Evolutionary conservation across 1,284 basidiomycete genomes (phyloP), one percentile per base, ranked within the genome.

Genomic region (Rhodotorula sp.): DNA sequence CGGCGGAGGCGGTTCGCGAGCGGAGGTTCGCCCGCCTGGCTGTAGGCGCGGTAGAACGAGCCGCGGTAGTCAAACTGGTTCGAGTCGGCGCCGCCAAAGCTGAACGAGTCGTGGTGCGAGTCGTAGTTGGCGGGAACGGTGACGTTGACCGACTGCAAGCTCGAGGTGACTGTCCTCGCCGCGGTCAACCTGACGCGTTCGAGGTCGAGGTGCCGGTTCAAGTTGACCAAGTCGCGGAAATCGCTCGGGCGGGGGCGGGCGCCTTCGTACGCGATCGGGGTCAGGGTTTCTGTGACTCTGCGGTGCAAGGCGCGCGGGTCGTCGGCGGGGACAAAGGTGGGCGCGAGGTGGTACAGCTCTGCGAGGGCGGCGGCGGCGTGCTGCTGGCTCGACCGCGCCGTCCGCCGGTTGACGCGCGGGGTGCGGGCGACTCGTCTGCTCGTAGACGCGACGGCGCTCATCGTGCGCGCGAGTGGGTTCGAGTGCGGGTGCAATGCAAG

Each of bases 341-440:
- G 67, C 29, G 67, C 63, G 48, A 64, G 61, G 67, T 72, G 70
- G 67, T 72, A 72, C 53, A 72, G 67, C 56, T 60, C 55, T 30
- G 67, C 64, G 64, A 72, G 66, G 22, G 54, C 30, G 20, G 60
- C 60, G 55, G 66, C 56, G 26, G 55, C 56, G 26, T 63, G 48
- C 42, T 48, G 33, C 44, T n/a, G 60, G 6, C 54, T 55, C 20
- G 48, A 46, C 7, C 61, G 63, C 10, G 29, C 53, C n/a, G 64
- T 63, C 26, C 63, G 63, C 57, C 60, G 59, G 55, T 62, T 62
- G 26, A 62, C 44, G 10, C 66, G 66, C 22, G 56, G 49, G 4
- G 64, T 33, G 26, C 64, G 64, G 26, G 60, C n/a, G 29, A 59
- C 26, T 8, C 29, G 12, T 20, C 45, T 30, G 46, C 62, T 61